phyloP scores from a whole-genome alignment of 1,284 basidiomycete species.

The Malassezia arunalokei region DNA sequence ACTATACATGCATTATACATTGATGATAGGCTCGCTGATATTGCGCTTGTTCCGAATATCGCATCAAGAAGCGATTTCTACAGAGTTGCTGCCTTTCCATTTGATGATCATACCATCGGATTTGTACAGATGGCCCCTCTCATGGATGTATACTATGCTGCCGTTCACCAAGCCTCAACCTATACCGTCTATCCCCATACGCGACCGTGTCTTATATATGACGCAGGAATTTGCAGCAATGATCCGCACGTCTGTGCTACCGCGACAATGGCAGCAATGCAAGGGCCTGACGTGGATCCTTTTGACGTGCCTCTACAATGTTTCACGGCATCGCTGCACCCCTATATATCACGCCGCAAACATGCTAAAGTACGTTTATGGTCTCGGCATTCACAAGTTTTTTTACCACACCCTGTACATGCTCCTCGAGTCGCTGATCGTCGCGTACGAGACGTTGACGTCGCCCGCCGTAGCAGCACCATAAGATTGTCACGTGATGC shows the following conservation, averaged over 20 bases:
- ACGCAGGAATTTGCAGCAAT: neutral
- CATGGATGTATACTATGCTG: too few species aligned
- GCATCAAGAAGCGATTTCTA: too few species aligned
- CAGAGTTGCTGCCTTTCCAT: too few species aligned
- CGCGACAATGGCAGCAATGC: neutral
- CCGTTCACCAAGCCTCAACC: neutral
- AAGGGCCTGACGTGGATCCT: neutral
- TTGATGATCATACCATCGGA: too few species aligned
- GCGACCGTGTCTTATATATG: neutral
- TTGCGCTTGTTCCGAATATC: too few species aligned
- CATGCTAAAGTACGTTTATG: neutral
- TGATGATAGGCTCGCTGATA: neutral
- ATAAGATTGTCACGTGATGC: too few species aligned
- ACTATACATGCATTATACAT: neutral
- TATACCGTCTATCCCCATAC: neutral
- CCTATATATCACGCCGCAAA: neutral
- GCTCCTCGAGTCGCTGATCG: neutral
- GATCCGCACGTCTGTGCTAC: slow-evolving; percentile 1
- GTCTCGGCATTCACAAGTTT: neutral
- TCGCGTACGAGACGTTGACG: neutral
- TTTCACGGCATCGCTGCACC: neutral
- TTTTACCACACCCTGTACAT: neutral
- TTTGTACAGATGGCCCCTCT: too few species aligned
- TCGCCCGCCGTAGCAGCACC: too few species aligned
- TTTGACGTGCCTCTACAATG: neutral